A percentile compares a stretch with the other conserved stretches of the same genome.
phyloP scores from a whole-genome alignment of 345 rosid species.

The Brassica incana region DNA sequence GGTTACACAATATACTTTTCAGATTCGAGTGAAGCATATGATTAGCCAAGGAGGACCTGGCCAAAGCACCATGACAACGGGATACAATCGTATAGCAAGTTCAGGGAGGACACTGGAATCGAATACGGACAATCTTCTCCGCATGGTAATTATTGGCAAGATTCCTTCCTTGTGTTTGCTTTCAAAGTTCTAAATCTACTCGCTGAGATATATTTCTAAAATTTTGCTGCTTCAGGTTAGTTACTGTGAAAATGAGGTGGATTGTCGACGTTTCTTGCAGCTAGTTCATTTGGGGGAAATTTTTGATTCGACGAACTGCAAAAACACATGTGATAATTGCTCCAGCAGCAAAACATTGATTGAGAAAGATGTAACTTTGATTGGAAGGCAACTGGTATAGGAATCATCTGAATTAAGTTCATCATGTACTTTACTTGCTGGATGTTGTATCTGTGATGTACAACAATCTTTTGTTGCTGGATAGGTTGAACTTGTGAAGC shows the following conservation, averaged over 20 bases:
- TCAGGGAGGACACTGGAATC: slow-evolving; percentile 84
- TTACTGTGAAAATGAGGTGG: slow-evolving; percentile 93
- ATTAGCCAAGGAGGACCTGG: slow-evolving; percentile 80
- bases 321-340: slow-evolving; percentile 89
- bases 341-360: slow-evolving; percentile 55
- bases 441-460: slow-evolving; percentile 10
- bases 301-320: slow-evolving; percentile 69
- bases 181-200: neutral
- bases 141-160: slow-evolving; percentile 59
- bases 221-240: slow-evolving; percentile 66
- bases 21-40: slow-evolving; percentile 97
- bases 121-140: slow-evolving; percentile 85
- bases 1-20: slow-evolving; percentile 38
- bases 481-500: slow-evolving; percentile 89
- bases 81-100: slow-evolving; percentile 59
- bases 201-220: slow-evolving; percentile 18
- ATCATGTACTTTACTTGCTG: slow-evolving; percentile 10
- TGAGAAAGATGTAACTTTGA: slow-evolving; percentile 85
- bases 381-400: slow-evolving; percentile 83
- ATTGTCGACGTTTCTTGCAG: slow-evolving; percentile 88
- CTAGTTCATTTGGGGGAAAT: slow-evolving; percentile 94
- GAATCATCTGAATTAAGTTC: slow-evolving; percentile 1
- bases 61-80: slow-evolving; percentile 68
- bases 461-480: slow-evolving; percentile 14
- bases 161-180: slow-evolving; percentile 1